Evolutionary conservation across 768 basidiomycete genomes (phyloP).

Genomic region (Kwoniella dejecticola): DNA sequence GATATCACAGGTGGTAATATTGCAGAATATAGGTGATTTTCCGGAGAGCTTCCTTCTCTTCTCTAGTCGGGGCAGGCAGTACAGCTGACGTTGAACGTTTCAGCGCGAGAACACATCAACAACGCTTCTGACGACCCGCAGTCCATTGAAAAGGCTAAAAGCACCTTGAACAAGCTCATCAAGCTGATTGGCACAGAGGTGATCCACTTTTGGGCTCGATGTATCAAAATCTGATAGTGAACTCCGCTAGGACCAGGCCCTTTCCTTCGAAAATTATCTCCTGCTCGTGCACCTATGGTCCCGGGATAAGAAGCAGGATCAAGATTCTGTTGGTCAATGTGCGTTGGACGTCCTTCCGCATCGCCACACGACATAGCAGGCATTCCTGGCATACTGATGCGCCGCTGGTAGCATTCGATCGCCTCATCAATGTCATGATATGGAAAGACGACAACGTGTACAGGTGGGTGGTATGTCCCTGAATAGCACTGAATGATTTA

Average conservation of each 20-base stretch:
- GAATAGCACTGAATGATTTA: too few species aligned
- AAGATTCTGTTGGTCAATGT: too few species aligned
- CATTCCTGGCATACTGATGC: too few species aligned
- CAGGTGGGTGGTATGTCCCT: too few species aligned
- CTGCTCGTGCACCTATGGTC: neutral
- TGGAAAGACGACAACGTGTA: neutral
- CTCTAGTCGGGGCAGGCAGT: neutral
- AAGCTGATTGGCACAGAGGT: neutral
- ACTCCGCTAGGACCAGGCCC: neutral
- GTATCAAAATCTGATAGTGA: neutral
- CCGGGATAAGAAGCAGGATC: neutral
- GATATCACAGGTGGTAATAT: too few species aligned
- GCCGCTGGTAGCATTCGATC: neutral
- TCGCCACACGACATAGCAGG: neutral
- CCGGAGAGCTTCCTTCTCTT: neutral
- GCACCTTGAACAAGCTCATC: neutral
- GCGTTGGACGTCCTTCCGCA: too few species aligned
- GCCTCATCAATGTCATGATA: neutral
- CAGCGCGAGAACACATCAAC: neutral
- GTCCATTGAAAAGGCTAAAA: neutral
- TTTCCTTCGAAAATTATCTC: neutral
- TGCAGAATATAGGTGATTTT: too few species aligned
- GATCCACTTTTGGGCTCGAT: neutral
- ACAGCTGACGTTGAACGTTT: neutral
- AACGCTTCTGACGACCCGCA: neutral